Base-by-base conservation (phyloP, 2,329 filamentous ascomycete species). In the Aspergillus flavus region DNA sequence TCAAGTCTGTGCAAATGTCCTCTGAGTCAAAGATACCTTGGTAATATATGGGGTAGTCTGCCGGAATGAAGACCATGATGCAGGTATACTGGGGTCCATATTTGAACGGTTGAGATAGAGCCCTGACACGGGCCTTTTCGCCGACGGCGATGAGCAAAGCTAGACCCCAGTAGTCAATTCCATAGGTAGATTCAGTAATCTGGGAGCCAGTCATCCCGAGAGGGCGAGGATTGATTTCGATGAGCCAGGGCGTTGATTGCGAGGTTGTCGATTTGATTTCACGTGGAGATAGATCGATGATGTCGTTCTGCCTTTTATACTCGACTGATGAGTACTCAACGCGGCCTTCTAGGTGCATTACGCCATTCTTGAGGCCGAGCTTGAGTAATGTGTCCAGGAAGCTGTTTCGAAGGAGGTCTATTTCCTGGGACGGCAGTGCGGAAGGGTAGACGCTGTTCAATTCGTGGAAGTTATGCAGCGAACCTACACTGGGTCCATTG, bases 201-300 rank as follows among this genome's bases (percentile, higher is more conserved):
- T 21, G 41, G 5, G 52, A 43, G 10, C 36, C 61, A 3, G 26
- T n/a, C 30, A 52, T 43, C 0, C 61, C 61, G 4, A 58, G 50
- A 9, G 52, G 50, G 10, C 64, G 58, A 3, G 61, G 55, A 12
- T 65, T 65, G 1, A 65, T 59, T 26, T 65, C 64, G 4, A 65
- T 59, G 0, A 65, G 53, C 41, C 56, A 65, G 1, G 59, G n/a
- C 4, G 12, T 28, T 30, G 12, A 26, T 16, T n/a, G 10, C 19
- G n/a, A 26, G 6, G 21, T 39, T 14, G 14, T 2, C 12, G 50
- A 28, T 6, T 28, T 28, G 1, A 6, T 1, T 1, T 28, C 19
- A 11, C 58, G 10, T 2, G 36, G 16, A 10, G 23, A 19, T 3
- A 62, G 46, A 21, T 61, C 57, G 45, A 54, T 16, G 21, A 50